Base-by-base conservation (phyloP, 257 asterid genomes). In the Capsicum chinense region DNA sequence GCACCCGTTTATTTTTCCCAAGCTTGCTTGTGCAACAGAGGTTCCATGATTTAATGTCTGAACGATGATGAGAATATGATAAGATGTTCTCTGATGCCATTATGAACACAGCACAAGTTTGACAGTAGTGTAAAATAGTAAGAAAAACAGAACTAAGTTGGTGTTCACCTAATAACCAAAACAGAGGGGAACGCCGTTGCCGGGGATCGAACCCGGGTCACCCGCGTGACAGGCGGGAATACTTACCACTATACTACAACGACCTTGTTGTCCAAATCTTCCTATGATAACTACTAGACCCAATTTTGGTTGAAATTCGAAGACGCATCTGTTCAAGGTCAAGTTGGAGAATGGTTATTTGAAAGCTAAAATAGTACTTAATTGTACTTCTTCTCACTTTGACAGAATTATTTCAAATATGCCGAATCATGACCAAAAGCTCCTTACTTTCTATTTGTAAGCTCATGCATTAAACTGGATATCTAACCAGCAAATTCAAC, bases 141-240 rank as follows among this genome's bases (percentile, higher is more conserved):
- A 39, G 44, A 3, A 39, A 39, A 39, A 39, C 3, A 39, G 44
- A 39, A 39, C 44, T 39, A 39, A 39, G 2, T 1, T 39, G 0
- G 5, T 37, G 2, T 37, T 1, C 4, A 39, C 3, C 2, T 39
- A 39, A 39, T 2, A 39, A 39, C 3, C 42, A 39, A 39, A 39
- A 39, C 8, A 47, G 6, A 47, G 9, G 9, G 9, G 0, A 0
- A 0, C 93, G 97, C 98, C 97, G 94, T 88, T 93, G 98, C 97
- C 97, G 97, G 98, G 97, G 99, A 94, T 94, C 98, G 97, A 95
- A 92, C 97, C 97, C 95, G 97, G 95, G 99, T 94, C 97, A 85
- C 95, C 95, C 94, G 97, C 95, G 95, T 93, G 97, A 94, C 99
- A 93, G 97, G 98, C 92, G 92, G 95, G 93, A 88, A 94, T 95